Conservation (phyloP, 805 yeast species). For the Sugiyamaella smithiae region DNA sequence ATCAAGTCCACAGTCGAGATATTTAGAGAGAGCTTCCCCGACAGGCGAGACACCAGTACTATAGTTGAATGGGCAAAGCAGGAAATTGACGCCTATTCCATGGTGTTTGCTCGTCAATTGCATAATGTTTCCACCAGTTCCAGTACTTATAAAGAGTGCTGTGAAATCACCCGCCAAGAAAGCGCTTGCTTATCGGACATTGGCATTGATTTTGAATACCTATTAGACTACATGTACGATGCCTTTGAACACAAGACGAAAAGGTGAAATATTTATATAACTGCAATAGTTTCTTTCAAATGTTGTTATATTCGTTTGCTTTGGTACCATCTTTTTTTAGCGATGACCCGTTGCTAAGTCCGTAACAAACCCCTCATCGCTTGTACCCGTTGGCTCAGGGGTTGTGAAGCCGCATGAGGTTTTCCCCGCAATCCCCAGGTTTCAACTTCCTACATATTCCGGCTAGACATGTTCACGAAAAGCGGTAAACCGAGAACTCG, state of each 20-base stretch:
- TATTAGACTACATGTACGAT: constrained; percentile 47
- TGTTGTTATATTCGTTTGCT: too few relatives aligned
- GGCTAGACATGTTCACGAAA: background rate
- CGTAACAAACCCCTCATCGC: too few relatives aligned
- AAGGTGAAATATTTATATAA: too few relatives aligned
- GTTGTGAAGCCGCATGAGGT: too few relatives aligned
- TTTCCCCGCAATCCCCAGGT: background rate
- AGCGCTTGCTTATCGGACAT: constrained; percentile 57
- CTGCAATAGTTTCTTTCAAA: too few relatives aligned
- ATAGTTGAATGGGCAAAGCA: constrained; percentile 76
- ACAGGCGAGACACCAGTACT: constrained; percentile 47
- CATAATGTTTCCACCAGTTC: constrained; percentile 57
- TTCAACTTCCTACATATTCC: background rate
- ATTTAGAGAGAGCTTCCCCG: constrained; percentile 51
- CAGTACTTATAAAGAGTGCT: constrained; percentile 52
- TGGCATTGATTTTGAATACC: constrained; percentile 73
- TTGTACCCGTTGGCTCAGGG: too few relatives aligned
- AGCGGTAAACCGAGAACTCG: background rate
- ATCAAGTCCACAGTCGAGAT: constrained; percentile 56
- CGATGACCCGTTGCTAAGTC: too few relatives aligned
- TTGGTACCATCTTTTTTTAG: too few relatives aligned
- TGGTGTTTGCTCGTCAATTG: constrained; percentile 62
- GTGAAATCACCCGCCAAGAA: constrained; percentile 54
- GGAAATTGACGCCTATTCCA: constrained; percentile 58
- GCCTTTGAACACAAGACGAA: too few relatives aligned